phyloP scores from a whole-genome alignment of 192 early-diverging fungal species.

The Backusella psychrophila region DNA sequence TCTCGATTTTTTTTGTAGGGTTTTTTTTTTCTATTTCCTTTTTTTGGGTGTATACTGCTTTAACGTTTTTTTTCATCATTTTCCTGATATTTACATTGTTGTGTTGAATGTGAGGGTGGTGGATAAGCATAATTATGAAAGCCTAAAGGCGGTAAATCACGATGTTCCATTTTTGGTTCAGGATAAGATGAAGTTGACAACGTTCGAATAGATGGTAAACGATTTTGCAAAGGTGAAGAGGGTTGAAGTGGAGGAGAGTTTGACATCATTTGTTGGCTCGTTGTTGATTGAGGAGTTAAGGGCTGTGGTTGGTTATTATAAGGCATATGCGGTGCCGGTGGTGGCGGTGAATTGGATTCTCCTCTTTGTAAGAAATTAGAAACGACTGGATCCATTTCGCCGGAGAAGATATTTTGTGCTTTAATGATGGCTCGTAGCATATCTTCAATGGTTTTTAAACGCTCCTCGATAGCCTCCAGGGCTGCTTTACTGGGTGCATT shows the following conservation, averaged over 20 bases:
- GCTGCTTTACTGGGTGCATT: conserved; percentile 37
- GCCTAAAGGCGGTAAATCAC: conserved; percentile 18
- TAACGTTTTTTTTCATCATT: conserved; percentile 17
- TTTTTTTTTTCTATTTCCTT: background rate
- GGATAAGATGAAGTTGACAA: conserved; percentile 8
- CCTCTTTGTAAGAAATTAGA: conserved; percentile 17
- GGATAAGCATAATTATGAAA: background rate
- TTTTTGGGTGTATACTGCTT: background rate
- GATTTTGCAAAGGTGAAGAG: conserved; percentile 10
- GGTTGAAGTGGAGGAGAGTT: background rate
- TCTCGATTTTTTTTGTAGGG: background rate
- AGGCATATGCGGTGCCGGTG: background rate
- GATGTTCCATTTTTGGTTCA: conserved; percentile 3
- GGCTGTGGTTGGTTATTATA: background rate
- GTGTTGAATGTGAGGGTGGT: background rate
- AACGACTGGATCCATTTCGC: conserved; percentile 26
- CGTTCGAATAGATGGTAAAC: conserved; percentile 24
- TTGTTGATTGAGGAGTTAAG: background rate
- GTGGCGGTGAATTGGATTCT: background rate
- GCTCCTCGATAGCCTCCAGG: conserved; percentile 40
- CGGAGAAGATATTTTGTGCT: conserved; percentile 7
- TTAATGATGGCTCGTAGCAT: conserved; percentile 35
- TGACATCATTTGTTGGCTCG: background rate
- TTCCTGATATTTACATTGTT: conserved; percentile 5
- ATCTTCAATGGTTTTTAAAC: conserved; percentile 38